Conservation (phyloP, 2,329 filamentous ascomycete genomes). For the Fusarium sp. region DNA sequence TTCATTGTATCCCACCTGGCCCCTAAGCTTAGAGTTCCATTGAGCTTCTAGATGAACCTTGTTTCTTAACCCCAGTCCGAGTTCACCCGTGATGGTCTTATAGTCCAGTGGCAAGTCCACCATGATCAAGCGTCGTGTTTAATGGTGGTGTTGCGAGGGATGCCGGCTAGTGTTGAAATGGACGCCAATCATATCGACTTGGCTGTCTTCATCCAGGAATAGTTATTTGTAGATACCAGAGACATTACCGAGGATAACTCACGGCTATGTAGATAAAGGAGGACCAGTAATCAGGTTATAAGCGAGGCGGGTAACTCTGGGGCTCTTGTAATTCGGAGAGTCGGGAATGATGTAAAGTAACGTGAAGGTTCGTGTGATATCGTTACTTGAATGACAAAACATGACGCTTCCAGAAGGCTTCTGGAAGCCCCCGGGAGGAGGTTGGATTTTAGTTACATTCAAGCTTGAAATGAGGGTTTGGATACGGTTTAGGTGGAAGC, state of each 20-base stretch:
- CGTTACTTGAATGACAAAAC: neutral
- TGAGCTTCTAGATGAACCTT: neutral
- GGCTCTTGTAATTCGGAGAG: neutral
- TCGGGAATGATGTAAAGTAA: slow-evolving; percentile 1
- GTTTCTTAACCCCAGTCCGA: neutral
- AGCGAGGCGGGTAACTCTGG: neutral
- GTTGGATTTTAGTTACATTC: slow-evolving; percentile 3
- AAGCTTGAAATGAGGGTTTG: slow-evolving; percentile 9
- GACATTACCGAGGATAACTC: slow-evolving; percentile 1
- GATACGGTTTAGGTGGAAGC: neutral
- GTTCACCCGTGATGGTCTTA: neutral
- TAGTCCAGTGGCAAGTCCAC: too few species aligned
- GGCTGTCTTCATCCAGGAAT: neutral
- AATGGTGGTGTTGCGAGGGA: neutral
- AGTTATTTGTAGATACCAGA: neutral
- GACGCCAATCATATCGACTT: neutral
- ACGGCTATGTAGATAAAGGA: neutral
- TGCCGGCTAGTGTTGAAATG: neutral
- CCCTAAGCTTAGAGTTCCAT: neutral
- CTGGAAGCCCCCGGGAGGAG: slow-evolving; percentile 7
- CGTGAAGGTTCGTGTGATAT: slow-evolving; percentile 1
- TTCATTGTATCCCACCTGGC: neutral
- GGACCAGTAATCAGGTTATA: neutral
- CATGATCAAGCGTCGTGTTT: neutral
- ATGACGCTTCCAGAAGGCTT: slow-evolving; percentile 18